These are phyloP conservation scores for Fusarium miscanthi DNA, from an alignment of 2,329 filamentous ascomycete species.

Conservation along the genomic window DNA sequence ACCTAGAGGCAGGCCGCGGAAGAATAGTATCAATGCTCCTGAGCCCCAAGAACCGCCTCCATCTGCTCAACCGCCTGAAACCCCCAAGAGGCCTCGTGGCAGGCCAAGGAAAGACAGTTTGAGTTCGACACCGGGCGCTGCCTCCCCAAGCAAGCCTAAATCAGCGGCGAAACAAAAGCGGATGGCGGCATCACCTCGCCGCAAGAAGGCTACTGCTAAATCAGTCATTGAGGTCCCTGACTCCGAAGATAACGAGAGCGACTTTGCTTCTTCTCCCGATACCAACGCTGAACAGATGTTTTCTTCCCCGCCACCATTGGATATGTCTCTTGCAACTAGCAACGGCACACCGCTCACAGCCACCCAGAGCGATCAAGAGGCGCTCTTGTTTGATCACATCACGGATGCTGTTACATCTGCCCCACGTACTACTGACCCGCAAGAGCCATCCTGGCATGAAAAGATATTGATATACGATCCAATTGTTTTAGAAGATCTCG, in stretches of 20 bases:
- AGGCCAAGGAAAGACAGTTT: slow-evolving; percentile 54
- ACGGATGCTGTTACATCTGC: slow-evolving; percentile 64
- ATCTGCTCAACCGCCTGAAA: slow-evolving; percentile 48
- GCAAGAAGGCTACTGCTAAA: slow-evolving; percentile 19
- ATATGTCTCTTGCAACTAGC: slow-evolving; percentile 57
- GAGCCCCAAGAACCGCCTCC: slow-evolving; percentile 51
- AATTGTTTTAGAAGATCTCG: slow-evolving; percentile 86
- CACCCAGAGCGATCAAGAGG: slow-evolving; percentile 56
- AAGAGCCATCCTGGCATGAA: slow-evolving; percentile 81
- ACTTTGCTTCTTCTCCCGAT: slow-evolving; percentile 47
- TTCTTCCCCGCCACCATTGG: slow-evolving; percentile 56
- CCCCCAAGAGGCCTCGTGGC: slow-evolving; percentile 54
- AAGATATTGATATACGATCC: slow-evolving; percentile 96
- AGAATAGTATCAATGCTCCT: slow-evolving; percentile 39
- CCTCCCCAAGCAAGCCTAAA: slow-evolving; percentile 18
- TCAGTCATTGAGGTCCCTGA: slow-evolving; percentile 62
- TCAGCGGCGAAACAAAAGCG: slow-evolving; percentile 22
- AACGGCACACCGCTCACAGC: slow-evolving; percentile 57
- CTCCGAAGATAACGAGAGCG: slow-evolving; percentile 56
- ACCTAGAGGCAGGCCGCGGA: slow-evolving; percentile 51
- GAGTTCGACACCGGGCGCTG: slow-evolving; percentile 2
- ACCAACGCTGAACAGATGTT: slow-evolving; percentile 54
- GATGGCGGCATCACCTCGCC: slow-evolving; percentile 20
- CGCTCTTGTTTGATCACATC: slow-evolving; percentile 62
- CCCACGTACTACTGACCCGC: slow-evolving; percentile 61